Conservation (phyloP, 164 flowering plant species). For the Macadamia integrifolia region DNA sequence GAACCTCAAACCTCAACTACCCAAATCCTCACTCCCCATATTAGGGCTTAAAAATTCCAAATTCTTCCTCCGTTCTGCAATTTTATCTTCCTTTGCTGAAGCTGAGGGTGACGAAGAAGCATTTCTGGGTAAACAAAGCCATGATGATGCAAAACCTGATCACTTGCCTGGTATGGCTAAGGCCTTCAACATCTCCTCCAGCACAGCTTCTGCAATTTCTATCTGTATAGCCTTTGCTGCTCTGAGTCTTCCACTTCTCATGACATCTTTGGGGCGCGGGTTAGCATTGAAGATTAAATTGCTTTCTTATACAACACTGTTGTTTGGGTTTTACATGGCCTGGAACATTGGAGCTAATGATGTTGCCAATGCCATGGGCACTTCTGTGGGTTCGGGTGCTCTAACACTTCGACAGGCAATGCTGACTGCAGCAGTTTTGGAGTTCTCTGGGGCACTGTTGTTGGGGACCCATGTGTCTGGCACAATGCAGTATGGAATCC, state of each 20-base stretch:
- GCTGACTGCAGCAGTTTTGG: slow-evolving; percentile 77
- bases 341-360: slow-evolving; percentile 99
- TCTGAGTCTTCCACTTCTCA: slow-evolving; percentile 48
- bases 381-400: slow-evolving; percentile 97
- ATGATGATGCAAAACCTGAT: slow-evolving; percentile 10
- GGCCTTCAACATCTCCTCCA: slow-evolving; percentile 71
- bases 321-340: slow-evolving; percentile 93
- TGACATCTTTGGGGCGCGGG: slow-evolving; percentile 54
- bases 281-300: slow-evolving; percentile 53
- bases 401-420: slow-evolving; percentile 83
- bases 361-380: slow-evolving; percentile 98
- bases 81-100: slow-evolving; percentile 59
- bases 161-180: slow-evolving; percentile 64
- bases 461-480: slow-evolving; percentile 93
- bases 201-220: slow-evolving; percentile 61
- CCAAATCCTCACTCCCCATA: slow-evolving; percentile 18
- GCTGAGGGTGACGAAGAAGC: slow-evolving; percentile 30
- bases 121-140: not conserved
- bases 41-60: slow-evolving; percentile 16
- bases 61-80: slow-evolving; percentile 39
- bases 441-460: slow-evolving; percentile 88
- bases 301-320: slow-evolving; percentile 61
- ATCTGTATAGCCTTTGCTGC: slow-evolving; percentile 65
- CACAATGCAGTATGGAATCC: slow-evolving; percentile 97
- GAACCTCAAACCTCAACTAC: slow-evolving; percentile 18